These are phyloP conservation scores for Exserohilum turcica DNA, from an alignment of 2,329 filamentous ascomycete genomes.

Conservation along the genomic window DNA sequence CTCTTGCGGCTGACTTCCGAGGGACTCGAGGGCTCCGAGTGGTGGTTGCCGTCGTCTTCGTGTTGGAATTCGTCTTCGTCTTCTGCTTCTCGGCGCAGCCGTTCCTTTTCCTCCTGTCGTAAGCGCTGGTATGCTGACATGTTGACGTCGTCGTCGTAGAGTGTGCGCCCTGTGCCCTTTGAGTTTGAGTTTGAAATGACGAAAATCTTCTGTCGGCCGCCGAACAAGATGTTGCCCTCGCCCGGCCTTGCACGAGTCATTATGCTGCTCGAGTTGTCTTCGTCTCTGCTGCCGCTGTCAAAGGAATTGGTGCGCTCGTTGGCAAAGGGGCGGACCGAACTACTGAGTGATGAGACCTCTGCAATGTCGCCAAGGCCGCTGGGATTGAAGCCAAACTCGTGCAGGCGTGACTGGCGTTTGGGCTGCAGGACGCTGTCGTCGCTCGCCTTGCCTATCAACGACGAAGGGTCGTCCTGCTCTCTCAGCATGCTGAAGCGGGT, in stretches of 20 bases:
- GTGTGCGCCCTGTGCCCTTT: conserved; percentile 58
- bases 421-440: conserved; percentile 91
- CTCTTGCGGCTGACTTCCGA: conserved; percentile 73
- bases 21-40: conserved; percentile 55
- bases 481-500: conserved; percentile 95
- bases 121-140: conserved; percentile 83
- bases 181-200: conserved; percentile 68
- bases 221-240: conserved; percentile 92
- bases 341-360: conserved; percentile 78
- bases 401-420: conserved; percentile 77
- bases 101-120: conserved; percentile 61
- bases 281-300: conserved; percentile 63
- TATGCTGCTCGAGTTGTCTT: conserved; percentile 75
- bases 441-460: conserved; percentile 88
- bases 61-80: conserved; percentile 41
- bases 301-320: conserved; percentile 69
- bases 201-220: conserved; percentile 93
- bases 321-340: conserved; percentile 61
- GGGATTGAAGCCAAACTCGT: conserved; percentile 69
- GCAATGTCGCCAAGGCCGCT: conserved; percentile 79
- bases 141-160: conserved; percentile 88
- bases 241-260: conserved; percentile 81
- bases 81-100: conserved; percentile 27
- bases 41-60: conserved; percentile 48
- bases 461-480: conserved; percentile 90